Percentiles rank a stretch among this genome's conserved stretches.
Conservation (phyloP, 768 basidiomycete species). For the Lentinus tigrinus region DNA sequence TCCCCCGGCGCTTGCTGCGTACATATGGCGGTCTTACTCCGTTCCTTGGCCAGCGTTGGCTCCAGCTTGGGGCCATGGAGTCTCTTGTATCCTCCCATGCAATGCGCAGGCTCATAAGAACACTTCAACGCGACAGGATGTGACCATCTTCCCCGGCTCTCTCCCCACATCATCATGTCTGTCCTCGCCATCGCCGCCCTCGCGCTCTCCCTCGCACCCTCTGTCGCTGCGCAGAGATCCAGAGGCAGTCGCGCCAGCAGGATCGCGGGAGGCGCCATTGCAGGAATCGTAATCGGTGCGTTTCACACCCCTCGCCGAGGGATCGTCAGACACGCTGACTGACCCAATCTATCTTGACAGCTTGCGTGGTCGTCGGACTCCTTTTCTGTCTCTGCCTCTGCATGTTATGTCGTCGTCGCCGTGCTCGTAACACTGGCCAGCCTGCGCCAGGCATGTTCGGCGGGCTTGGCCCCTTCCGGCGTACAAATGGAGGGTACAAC, state of each 20-base stretch:
- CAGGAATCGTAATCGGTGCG: conserved; percentile 20
- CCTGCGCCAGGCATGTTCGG: neutral
- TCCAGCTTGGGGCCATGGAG: too few relatives aligned
- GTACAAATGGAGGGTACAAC: too few relatives aligned
- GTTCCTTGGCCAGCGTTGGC: neutral
- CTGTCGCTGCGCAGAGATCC: conserved; percentile 1
- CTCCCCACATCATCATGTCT: neutral
- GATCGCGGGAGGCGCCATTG: conserved; percentile 16
- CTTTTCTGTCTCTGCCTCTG: conserved; percentile 5
- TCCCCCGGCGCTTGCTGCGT: too few relatives aligned
- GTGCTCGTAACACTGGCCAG: neutral
- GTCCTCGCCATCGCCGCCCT: neutral
- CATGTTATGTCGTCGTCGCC: conserved; percentile 10
- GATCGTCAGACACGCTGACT: too few relatives aligned
- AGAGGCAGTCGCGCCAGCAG: neutral
- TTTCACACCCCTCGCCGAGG: neutral
- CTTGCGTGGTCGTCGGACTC: neutral
- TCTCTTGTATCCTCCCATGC: too few relatives aligned
- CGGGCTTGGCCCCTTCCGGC: neutral
- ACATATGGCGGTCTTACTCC: conserved; percentile 4
- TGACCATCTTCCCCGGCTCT: too few relatives aligned
- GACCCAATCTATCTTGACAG: neutral
- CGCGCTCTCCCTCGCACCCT: neutral
- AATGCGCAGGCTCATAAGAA: too few relatives aligned
- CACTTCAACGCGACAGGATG: too few relatives aligned